Conservation (phyloP, 202 grass and related monocot genomes). For the Cymbopogon flexuosus region DNA sequence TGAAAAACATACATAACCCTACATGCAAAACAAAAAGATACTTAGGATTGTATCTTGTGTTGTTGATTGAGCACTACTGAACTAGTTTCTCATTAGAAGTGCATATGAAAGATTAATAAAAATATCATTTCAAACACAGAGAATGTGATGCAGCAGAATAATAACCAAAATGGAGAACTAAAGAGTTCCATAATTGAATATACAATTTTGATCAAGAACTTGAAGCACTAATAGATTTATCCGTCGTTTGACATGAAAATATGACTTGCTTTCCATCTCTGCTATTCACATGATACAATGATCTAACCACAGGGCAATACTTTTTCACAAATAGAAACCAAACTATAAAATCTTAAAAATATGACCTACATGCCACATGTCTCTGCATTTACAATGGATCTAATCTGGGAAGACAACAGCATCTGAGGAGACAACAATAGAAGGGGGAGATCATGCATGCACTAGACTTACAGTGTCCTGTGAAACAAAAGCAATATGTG, state of each 20-base stretch:
- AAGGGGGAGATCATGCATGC: background rate
- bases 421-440: background rate
- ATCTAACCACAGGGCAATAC: background rate
- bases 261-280: background rate
- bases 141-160: background rate
- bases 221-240: background rate
- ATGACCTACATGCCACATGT: background rate
- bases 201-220: background rate
- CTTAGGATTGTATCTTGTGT: constrained; percentile 5
- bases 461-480: constrained; percentile 60
- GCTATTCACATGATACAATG: constrained; percentile 1
- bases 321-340: background rate
- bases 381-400: background rate
- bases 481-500: constrained; percentile 64
- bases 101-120: background rate
- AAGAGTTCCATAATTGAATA: background rate
- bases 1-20: background rate
- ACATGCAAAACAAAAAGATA: background rate
- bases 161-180: background rate
- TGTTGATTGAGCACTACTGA: background rate
- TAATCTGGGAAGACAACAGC: background rate
- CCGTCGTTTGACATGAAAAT: background rate
- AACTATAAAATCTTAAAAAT: background rate
- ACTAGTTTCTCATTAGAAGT: background rate
- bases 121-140: constrained; percentile 2